Base-by-base conservation (phyloP, 169 alveolate genomes). In the Eimeria sp. region DNA sequence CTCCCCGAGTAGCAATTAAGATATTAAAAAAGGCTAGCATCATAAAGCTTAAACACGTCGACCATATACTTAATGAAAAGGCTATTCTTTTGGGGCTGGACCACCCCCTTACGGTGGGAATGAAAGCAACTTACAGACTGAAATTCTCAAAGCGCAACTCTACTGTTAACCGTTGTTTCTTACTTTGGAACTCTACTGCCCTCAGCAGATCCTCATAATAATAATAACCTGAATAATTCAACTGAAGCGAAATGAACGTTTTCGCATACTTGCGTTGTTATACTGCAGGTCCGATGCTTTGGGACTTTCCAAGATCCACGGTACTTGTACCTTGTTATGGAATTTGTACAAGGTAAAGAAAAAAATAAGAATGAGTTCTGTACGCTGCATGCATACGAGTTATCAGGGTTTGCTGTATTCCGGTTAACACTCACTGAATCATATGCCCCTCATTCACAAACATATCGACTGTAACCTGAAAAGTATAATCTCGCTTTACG, bases 61-160 rank as follows among this genome's bases (percentile, higher is more conserved):
- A 99, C 83, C 99, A 98, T 96, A 98, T 99, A 76, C 98, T 97
- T 91, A 97, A 98, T 90, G 99, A 99, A 96, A 98, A 98, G 97
- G 96, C 97, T 80, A 98, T 99, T 62, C 97, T 99, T 30, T 89
- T 96, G 68, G 71, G 95, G 40, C 96, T 99, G 25, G 97, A 98
- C 25, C 99, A 98, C 83, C 99, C 99, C 4, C 98, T 98, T 85
- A 98, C 99, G 62, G 99, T 98, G 60, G 91, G 98, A n/a, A 25
- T 68, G 78, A 18, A 64, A 10, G 40, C 74, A 54, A 54, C 60
- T 54, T 54, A 6, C 60, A 25, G 10, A 64, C 74, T 77, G 13
- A 49, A 30, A 20, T 9, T 52, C 64, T 77, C 64, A 25, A 18
- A 52, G 37, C 37, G 37, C 60, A 20, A 27, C 30, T 27, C 40